phyloP scores from a whole-genome alignment of 2,329 filamentous ascomycete genomes.

The Orbilia ellipsospora region DNA sequence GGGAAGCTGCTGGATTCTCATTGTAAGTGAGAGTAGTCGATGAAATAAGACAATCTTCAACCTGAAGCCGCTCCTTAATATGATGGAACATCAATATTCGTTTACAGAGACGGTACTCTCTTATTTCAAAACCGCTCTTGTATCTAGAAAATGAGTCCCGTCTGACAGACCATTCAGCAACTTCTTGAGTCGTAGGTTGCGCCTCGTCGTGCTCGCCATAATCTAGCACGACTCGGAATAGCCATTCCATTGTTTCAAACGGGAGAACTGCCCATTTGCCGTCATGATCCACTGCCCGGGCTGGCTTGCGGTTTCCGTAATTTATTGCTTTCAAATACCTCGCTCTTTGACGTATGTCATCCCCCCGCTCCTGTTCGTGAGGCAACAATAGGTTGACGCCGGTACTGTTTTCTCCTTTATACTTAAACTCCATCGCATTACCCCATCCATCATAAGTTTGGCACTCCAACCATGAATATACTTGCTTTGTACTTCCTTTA shows the following conservation, averaged over 20 bases:
- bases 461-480: slow-evolving; percentile 1
- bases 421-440: neutral
- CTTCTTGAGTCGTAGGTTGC: slow-evolving; percentile 28
- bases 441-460: slow-evolving; percentile 6
- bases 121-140: slow-evolving; percentile 60
- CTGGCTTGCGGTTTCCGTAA: slow-evolving; percentile 20
- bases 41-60: neutral
- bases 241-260: neutral
- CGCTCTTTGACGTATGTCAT: neutral
- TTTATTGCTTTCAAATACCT: slow-evolving; percentile 22
- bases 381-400: neutral
- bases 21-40: slow-evolving; percentile 3
- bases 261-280: neutral
- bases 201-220: slow-evolving; percentile 61
- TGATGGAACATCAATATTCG: slow-evolving; percentile 15
- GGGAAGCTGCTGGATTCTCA: slow-evolving; percentile 15
- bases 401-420: neutral
- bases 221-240: slow-evolving; percentile 60
- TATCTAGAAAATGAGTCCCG: slow-evolving; percentile 60
- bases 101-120: slow-evolving; percentile 56
- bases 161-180: slow-evolving; percentile 52
- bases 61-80: neutral
- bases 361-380: neutral
- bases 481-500: neutral
- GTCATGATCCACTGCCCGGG: neutral